Conservation (phyloP, 257 asterid genomes). For the Henckelia pumila region DNA sequence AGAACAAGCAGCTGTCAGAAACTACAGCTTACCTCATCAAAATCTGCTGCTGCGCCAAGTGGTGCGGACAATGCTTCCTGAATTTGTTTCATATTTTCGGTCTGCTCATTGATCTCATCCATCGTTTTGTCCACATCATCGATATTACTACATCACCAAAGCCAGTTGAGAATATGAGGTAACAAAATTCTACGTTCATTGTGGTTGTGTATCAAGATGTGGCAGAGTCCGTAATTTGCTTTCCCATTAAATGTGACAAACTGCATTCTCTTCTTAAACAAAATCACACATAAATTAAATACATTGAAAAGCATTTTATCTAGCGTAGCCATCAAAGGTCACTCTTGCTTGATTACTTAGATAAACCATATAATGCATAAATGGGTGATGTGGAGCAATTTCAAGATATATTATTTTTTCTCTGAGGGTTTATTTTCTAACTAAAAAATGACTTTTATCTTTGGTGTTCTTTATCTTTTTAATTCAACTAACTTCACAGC, state of each 20-base stretch:
- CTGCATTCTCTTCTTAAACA: background rate
- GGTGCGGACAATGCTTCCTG: conserved; percentile 77
- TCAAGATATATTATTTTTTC: background rate
- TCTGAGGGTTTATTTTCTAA: background rate
- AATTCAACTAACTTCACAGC: background rate
- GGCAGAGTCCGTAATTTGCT: background rate
- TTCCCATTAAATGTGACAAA: background rate
- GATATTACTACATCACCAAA: conserved; percentile 48
- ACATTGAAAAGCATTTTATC: conserved; percentile 8
- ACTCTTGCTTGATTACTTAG: background rate
- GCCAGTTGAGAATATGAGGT: conserved; percentile 19
- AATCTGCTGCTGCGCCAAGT: conserved; percentile 72
- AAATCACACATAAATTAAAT: background rate
- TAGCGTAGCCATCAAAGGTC: conserved; percentile 14
- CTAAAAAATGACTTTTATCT: background rate
- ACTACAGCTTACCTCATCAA: conserved; percentile 56
- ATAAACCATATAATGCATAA: background rate
- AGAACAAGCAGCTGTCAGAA: conserved; percentile 8
- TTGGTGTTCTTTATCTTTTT: background rate
- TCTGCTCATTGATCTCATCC: conserved; percentile 90
- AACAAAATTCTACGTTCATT: background rate
- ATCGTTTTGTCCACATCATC: conserved; percentile 89
- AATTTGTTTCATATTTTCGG: conserved; percentile 76
- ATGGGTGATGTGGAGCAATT: conserved; percentile 3
- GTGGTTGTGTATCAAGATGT: conserved; percentile 6